These are phyloP conservation scores for Pyrenula massariospora DNA, from an alignment of 495 filamentous ascomycete genomes.

Conservation along the genomic window DNA sequence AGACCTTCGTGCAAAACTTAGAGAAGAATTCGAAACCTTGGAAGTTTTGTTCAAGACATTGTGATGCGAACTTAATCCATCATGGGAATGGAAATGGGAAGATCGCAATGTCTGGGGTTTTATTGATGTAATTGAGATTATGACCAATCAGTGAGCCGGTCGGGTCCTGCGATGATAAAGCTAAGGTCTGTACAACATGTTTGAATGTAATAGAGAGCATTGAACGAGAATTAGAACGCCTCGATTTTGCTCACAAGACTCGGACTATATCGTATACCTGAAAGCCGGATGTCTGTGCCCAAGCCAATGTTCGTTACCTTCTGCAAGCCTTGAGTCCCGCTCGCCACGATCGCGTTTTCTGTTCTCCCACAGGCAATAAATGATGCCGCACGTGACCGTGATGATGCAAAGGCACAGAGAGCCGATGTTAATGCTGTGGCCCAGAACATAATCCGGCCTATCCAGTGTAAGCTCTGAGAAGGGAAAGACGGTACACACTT, in stretches of 20 bases:
- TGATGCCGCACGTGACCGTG: conserved; percentile 18
- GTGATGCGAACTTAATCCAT: too few species aligned
- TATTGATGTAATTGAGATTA: not conserved
- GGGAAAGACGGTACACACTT: conserved; percentile 8
- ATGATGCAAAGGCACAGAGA: conserved; percentile 25
- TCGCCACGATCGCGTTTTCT: conserved; percentile 25
- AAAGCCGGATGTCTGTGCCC: conserved; percentile 14
- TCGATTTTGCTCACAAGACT: not conserved
- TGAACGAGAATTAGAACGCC: not conserved
- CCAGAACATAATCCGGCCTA: conserved; percentile 28
- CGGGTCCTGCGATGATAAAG: not conserved
- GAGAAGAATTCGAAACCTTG: too few species aligned
- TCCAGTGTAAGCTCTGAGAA: conserved; percentile 1
- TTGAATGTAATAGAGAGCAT: not conserved
- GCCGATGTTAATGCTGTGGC: conserved; percentile 35
- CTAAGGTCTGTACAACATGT: not conserved
- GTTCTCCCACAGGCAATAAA: conserved; percentile 35
- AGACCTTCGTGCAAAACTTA: too few species aligned
- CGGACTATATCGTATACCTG: not conserved
- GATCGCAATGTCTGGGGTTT: too few species aligned
- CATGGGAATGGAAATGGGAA: too few species aligned
- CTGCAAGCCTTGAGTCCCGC: conserved; percentile 24
- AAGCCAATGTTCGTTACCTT: conserved; percentile 19
- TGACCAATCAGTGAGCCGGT: not conserved
- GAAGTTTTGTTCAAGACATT: too few species aligned